Conservation (phyloP, 768 basidiomycete species). For the Tephrocybe sp. region DNA sequence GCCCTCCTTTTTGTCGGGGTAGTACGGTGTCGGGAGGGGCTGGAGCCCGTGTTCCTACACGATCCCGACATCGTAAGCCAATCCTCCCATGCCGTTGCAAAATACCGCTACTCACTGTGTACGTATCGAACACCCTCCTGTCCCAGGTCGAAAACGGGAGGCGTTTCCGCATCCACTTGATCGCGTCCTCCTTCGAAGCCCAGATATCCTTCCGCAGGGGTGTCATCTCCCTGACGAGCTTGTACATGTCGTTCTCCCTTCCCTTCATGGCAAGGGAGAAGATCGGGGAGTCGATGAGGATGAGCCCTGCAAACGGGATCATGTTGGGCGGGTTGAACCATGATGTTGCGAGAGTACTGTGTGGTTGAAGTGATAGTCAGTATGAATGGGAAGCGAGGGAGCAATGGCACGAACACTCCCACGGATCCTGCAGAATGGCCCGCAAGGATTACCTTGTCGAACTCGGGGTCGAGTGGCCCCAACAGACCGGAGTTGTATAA, state of each 20-base stretch:
- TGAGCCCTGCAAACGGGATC: conserved; percentile 24
- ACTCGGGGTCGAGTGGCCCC: conserved; percentile 19
- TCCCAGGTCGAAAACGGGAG: conserved; percentile 26
- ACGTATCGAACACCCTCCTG: conserved; percentile 23
- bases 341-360: conserved; percentile 8
- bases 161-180: conserved; percentile 22
- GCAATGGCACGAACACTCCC: conserved; percentile 21
- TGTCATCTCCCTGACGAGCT: conserved; percentile 22
- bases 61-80: not conserved
- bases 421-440: conserved; percentile 33
- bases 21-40: conserved; percentile 26
- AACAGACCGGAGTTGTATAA: conserved; percentile 26
- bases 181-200: conserved; percentile 23
- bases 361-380: conserved; percentile 18
- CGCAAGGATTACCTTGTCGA: conserved; percentile 26
- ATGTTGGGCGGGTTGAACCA: conserved; percentile 27
- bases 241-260: conserved; percentile 24
- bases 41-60: conserved; percentile 27
- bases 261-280: conserved; percentile 20
- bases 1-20: conserved; percentile 25
- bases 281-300: conserved; percentile 28
- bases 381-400: not conserved
- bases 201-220: conserved; percentile 25
- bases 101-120: conserved; percentile 19
- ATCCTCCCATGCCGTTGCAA: not conserved